Conservation (phyloP, 306 rosid genomes). For the Erythrophleum fordii region DNA sequence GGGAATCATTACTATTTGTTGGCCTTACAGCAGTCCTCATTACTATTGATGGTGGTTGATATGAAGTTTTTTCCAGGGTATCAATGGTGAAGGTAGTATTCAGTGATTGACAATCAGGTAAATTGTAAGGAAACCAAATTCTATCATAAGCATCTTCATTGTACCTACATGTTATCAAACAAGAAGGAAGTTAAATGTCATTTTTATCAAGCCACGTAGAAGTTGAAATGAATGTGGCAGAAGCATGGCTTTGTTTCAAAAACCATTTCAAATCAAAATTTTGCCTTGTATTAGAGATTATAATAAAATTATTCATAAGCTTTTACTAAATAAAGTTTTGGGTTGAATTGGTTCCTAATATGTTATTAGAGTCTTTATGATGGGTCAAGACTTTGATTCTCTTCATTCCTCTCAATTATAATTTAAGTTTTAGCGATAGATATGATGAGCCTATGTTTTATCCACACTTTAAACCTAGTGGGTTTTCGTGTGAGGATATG, state of each 20-base stretch:
- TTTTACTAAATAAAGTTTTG: neutral
- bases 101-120: neutral
- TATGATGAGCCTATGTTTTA: too few species aligned
- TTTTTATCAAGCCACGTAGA: neutral
- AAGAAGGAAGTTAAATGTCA: neutral
- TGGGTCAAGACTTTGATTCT: neutral
- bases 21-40: slow-evolving; percentile 47
- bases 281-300: neutral
- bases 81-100: slow-evolving; percentile 27
- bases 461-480: too few species aligned
- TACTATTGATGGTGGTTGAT: slow-evolving; percentile 41
- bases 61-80: neutral
- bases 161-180: slow-evolving; percentile 40
- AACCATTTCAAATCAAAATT: neutral
- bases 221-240: neutral
- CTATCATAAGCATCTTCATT: slow-evolving; percentile 53
- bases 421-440: too few species aligned
- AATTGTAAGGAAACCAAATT: slow-evolving; percentile 46
- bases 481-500: too few species aligned
- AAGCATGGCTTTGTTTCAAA: neutral
- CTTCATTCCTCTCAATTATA: too few species aligned
- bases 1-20: slow-evolving; percentile 1
- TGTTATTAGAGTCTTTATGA: neutral
- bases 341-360: too few species aligned
- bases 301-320: neutral